Percentiles rank a stretch among this genome's conserved stretches.
phyloP scores from a whole-genome alignment of 352 stramenopile genomes.

The Globisporangium okanoganense region DNA sequence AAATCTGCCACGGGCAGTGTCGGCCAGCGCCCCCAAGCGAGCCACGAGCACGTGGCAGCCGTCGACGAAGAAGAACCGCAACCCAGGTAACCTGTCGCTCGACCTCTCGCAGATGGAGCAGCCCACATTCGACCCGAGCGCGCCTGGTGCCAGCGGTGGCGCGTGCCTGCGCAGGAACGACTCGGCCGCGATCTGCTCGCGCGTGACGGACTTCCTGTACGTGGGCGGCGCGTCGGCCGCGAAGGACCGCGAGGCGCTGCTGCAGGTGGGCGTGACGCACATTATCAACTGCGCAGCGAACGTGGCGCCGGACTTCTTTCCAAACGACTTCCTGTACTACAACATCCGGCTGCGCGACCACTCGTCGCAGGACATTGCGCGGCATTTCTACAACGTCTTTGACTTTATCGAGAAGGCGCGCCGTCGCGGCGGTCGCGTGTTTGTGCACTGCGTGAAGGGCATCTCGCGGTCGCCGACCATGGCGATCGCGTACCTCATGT shows the following conservation, averaged over 20 bases:
- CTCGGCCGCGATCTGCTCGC: slow-evolving; percentile 68
- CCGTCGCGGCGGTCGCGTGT: slow-evolving; percentile 62
- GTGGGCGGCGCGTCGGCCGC: slow-evolving; percentile 79
- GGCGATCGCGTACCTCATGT: slow-evolving; percentile 89
- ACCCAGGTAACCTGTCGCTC: slow-evolving; percentile 78
- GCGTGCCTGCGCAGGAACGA: slow-evolving; percentile 39
- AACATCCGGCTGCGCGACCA: slow-evolving; percentile 88
- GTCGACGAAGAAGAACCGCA: slow-evolving; percentile 52
- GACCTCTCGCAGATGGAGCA: slow-evolving; percentile 78
- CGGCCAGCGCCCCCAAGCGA: slow-evolving; percentile 29
- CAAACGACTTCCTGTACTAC: slow-evolving; percentile 80
- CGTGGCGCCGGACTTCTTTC: slow-evolving; percentile 71
- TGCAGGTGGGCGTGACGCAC: slow-evolving; percentile 79
- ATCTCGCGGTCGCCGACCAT: slow-evolving; percentile 87
- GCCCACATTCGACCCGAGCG: slow-evolving; percentile 22
- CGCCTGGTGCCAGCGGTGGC: slow-evolving; percentile 8
- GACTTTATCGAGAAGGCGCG: slow-evolving; percentile 85
- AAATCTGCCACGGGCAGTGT: not conserved
- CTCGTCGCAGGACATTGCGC: slow-evolving; percentile 79
- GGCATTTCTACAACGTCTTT: slow-evolving; percentile 87
- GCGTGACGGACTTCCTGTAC: slow-evolving; percentile 85
- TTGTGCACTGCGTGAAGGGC: slow-evolving; percentile 86
- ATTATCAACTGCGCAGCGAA: slow-evolving; percentile 87
- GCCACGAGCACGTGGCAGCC: slow-evolving; percentile 35
- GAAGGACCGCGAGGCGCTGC: slow-evolving; percentile 70